These are phyloP conservation scores for Magnolia kwangsiensis DNA, from an alignment of 164 flowering plant genomes.

Conservation along the genomic window DNA sequence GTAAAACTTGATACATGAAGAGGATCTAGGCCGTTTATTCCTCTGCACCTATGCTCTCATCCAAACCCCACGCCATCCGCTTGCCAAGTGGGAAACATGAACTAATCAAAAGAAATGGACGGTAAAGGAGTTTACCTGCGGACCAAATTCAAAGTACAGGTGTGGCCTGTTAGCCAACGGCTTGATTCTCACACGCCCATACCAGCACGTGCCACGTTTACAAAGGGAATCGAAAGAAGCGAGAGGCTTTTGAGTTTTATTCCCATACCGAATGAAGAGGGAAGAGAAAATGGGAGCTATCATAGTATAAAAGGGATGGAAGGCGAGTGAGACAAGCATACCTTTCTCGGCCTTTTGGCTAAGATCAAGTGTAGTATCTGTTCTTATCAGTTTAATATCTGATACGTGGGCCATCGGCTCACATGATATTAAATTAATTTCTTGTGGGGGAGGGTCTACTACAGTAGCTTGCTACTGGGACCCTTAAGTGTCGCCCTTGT, in stretches of 20 bases:
- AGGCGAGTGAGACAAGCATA: conserved; percentile 12
- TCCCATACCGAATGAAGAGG: neutral
- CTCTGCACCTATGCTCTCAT: too few relatives aligned
- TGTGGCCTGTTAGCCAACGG: too few relatives aligned
- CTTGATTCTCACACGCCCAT: too few relatives aligned
- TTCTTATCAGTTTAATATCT: conserved; percentile 95
- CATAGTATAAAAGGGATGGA: neutral
- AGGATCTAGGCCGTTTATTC: too few relatives aligned
- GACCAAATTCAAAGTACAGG: too few relatives aligned
- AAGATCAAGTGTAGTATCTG: conserved; percentile 96
- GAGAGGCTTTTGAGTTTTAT: neutral
- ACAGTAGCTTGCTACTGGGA: conserved; percentile 4
- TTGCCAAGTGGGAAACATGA: too few relatives aligned
- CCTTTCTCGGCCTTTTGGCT: conserved; percentile 95
- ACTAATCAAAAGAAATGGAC: too few relatives aligned
- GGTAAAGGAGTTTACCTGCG: too few relatives aligned
- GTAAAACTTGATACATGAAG: too few relatives aligned
- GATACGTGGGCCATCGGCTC: conserved; percentile 30
- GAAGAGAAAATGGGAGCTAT: neutral
- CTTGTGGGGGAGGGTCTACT: conserved; percentile 1
- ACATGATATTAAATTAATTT: conserved; percentile 21
- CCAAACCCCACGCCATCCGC: too few relatives aligned
- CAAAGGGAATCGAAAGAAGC: too few relatives aligned
- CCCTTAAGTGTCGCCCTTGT: neutral
- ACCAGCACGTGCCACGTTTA: too few relatives aligned